A percentile compares a stretch with the other conserved stretches of the same genome.
Conservation (phyloP, 495 filamentous ascomycete species). For the Amniculicola lignicola region DNA sequence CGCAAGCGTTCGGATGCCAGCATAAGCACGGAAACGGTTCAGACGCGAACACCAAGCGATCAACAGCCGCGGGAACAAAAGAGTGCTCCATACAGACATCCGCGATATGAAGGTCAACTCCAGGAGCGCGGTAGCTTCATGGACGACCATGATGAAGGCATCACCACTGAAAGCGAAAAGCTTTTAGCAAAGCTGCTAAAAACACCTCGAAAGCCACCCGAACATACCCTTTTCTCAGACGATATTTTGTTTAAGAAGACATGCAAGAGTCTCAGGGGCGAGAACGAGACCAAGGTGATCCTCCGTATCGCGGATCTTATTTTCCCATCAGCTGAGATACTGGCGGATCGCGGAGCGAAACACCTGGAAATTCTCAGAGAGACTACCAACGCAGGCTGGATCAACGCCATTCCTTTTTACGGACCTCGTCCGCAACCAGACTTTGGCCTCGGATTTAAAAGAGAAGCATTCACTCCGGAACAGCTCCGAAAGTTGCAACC, state of each 20-base stretch:
- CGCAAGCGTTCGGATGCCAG: conserved; percentile 42
- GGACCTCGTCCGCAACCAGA: conserved; percentile 34
- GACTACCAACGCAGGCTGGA: conserved; percentile 33
- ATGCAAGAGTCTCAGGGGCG: conserved; percentile 12
- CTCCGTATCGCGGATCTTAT: conserved; percentile 27
- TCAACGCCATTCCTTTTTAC: conserved; percentile 21
- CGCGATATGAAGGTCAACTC: conserved; percentile 24
- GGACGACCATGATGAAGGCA: conserved; percentile 13
- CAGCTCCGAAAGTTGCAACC: conserved; percentile 17
- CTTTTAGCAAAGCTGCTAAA: conserved; percentile 24
- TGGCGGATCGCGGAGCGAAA: conserved; percentile 20
- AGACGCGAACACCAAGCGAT: too few species aligned
- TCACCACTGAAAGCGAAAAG: conserved; percentile 18
- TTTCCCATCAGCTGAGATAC: conserved; percentile 26
- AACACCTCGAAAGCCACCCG: conserved; percentile 8
- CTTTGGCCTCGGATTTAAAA: conserved; percentile 30
- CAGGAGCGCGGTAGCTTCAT: conserved; percentile 30
- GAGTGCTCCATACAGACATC: conserved; percentile 43
- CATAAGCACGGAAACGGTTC: conserved; percentile 35
- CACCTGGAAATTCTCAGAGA: conserved; percentile 22
- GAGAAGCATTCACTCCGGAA: conserved; percentile 22
- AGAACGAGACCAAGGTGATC: conserved; percentile 28
- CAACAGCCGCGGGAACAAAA: conserved; percentile 42
- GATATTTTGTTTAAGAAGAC: conserved; percentile 22
- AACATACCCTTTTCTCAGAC: conserved; percentile 27